These are phyloP conservation scores for Didymella lethalis DNA, from an alignment of 2,329 filamentous ascomycete genomes.

Conservation along the genomic window DNA sequence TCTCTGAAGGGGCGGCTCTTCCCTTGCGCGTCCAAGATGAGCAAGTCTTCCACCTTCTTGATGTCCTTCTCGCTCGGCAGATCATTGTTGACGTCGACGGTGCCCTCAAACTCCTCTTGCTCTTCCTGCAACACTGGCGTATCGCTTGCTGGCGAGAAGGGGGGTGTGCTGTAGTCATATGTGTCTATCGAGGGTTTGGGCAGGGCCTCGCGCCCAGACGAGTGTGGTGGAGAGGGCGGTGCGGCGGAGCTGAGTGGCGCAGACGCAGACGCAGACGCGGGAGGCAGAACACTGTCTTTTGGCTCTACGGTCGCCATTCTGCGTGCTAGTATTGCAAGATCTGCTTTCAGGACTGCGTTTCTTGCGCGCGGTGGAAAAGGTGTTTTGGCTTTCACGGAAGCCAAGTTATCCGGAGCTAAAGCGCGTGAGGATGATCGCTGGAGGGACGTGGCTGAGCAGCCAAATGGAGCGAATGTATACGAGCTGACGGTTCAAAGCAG, in stretches of 20 bases:
- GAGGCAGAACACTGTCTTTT: slow-evolving; percentile 22
- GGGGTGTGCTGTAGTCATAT: slow-evolving; percentile 33
- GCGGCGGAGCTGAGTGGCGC: slow-evolving; percentile 23
- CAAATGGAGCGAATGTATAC: slow-evolving; percentile 14
- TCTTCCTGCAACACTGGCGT: slow-evolving; percentile 44
- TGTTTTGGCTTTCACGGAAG: slow-evolving; percentile 29
- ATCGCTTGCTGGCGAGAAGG: slow-evolving; percentile 45
- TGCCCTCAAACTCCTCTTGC: slow-evolving; percentile 46
- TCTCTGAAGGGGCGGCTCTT: slow-evolving; percentile 49
- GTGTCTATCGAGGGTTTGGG: slow-evolving; percentile 29
- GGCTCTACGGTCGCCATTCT: slow-evolving; percentile 30
- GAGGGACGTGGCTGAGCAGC: slow-evolving; percentile 21
- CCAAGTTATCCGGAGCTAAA: slow-evolving; percentile 31
- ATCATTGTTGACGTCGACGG: slow-evolving; percentile 49
- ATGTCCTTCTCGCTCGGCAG: slow-evolving; percentile 45
- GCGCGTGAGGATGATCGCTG: slow-evolving; percentile 24
- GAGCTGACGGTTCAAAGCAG: slow-evolving; percentile 8
- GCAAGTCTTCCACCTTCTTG: slow-evolving; percentile 40
- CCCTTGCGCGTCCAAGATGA: slow-evolving; percentile 48
- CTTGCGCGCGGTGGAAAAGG: slow-evolving; percentile 4
- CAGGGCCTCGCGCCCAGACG: slow-evolving; percentile 27
- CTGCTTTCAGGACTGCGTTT: slow-evolving; percentile 1
- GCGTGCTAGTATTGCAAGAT: not conserved
- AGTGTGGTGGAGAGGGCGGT: slow-evolving; percentile 38
- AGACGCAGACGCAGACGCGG: slow-evolving; percentile 17